These are phyloP conservation scores for Microcyclosporella mali DNA, from an alignment of 2,329 filamentous ascomycete genomes.

Conservation along the genomic window DNA sequence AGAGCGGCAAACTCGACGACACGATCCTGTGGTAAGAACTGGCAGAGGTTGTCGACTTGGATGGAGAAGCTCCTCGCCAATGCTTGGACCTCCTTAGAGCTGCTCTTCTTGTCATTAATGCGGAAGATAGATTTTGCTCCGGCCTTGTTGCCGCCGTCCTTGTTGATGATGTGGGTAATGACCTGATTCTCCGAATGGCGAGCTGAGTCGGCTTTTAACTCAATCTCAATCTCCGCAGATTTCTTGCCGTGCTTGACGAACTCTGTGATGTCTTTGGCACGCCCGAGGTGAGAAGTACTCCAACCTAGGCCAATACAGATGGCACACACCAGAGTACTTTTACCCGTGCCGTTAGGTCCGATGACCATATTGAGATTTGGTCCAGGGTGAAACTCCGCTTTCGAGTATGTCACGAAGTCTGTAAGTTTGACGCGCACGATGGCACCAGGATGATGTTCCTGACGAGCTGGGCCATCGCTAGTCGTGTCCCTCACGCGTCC, in stretches of 20 bases:
- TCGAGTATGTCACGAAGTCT: conserved; percentile 93
- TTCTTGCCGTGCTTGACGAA: conserved; percentile 87
- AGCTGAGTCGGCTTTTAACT: conserved; percentile 61
- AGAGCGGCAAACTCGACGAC: conserved; percentile 89
- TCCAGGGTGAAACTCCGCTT: conserved; percentile 83
- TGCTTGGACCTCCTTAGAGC: conserved; percentile 58
- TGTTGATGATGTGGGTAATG: conserved; percentile 68
- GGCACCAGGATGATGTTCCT: conserved; percentile 61
- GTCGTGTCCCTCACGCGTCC: conserved; percentile 9
- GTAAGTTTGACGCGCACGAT: conserved; percentile 80
- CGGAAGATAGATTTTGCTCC: conserved; percentile 62
- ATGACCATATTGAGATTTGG: conserved; percentile 98
- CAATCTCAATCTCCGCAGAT: conserved; percentile 80
- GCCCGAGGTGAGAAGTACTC: conserved; percentile 72
- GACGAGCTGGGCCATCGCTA: conserved; percentile 1
- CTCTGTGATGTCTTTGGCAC: conserved; percentile 76
- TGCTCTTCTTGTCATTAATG: conserved; percentile 60
- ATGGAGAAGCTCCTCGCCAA: conserved; percentile 71
- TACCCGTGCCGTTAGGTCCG: conserved; percentile 96
- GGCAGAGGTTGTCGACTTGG: conserved; percentile 95
- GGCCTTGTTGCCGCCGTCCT: conserved; percentile 51
- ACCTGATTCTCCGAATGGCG: conserved; percentile 60
- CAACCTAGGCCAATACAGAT: conserved; percentile 91
- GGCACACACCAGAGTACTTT: conserved; percentile 94
- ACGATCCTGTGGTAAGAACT: conserved; percentile 92